A percentile compares a stretch with the other conserved stretches of the same genome.
phyloP scores from a whole-genome alignment of 345 rosid genomes.

The Arabis hirsuta region DNA sequence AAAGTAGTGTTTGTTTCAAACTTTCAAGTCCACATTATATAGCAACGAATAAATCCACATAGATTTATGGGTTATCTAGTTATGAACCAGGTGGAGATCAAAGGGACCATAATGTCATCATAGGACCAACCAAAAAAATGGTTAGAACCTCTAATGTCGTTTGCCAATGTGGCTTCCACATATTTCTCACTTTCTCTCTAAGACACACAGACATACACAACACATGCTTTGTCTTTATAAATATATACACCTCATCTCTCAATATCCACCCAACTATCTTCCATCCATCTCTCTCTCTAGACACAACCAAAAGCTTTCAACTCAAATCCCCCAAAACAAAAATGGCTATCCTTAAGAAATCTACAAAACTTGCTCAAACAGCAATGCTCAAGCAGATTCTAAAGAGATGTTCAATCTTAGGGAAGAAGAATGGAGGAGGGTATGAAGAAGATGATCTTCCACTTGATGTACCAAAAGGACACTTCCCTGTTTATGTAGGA shows the following conservation, averaged over 20 bases:
- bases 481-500: constrained; percentile 82
- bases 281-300: constrained; percentile 1
- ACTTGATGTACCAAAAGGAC: constrained; percentile 79
- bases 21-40: constrained; percentile 8
- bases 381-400: constrained; percentile 61
- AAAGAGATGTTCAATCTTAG: constrained; percentile 70
- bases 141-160: constrained; percentile 40
- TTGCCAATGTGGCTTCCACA: constrained; percentile 49
- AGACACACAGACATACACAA: constrained; percentile 28
- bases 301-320: constrained; percentile 9
- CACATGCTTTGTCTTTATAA: constrained; percentile 31
- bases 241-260: constrained; percentile 25
- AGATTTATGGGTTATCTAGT: constrained; percentile 13
- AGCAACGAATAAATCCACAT: constrained; percentile 1
- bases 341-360: constrained; percentile 56
- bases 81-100: constrained; percentile 27
- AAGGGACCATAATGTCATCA: constrained; percentile 58
- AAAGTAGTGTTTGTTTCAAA: constrained; percentile 17
- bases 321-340: neutral
- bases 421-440: constrained; percentile 49
- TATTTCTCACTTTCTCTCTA: constrained; percentile 6
- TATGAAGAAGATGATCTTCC: constrained; percentile 50
- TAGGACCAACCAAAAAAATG: constrained; percentile 53
- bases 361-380: constrained; percentile 55
- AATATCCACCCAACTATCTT: constrained; percentile 13